Base-by-base conservation (phyloP, 1,284 basidiomycete genomes). In the Puccinia novopanici region DNA sequence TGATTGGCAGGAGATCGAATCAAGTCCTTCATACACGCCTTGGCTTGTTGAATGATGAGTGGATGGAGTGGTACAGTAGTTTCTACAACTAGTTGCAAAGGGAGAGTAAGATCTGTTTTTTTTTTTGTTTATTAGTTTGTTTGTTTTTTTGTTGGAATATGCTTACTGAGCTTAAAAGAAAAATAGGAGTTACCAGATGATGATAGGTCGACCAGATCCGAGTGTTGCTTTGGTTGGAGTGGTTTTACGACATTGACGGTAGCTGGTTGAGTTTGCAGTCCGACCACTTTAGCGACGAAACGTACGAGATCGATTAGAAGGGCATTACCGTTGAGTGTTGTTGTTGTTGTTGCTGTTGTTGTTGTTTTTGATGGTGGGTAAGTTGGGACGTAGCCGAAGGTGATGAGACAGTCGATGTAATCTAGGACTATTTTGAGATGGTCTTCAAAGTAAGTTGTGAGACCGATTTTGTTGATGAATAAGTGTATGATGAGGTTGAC, bases 1-100 rank as follows among this genome's bases (percentile, higher is more conserved):
- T 81, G 79, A 57, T 81, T 81, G 27, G 79, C 59, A 17, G 79
- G 79, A 40, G 79, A 81, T 13, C 79, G 45, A 45, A 81, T 81
- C 59, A 81, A 61, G 72, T 81, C 45, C 71, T 75, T 81, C 71
- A 81, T 81, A 37, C 61, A 75, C 27, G 45, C 24, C 71, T 81
- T 81, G 54, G 72, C 79, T n/a, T 70, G 61, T 57, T 70, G 61
- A 54, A 81, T 68, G 34, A 81, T 79, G 22, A 45, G 15, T 37
- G 76, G 70, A n/a, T 61, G 34, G 13, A 63, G 27, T 8, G 55
- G 48, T 50, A 55, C 19, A 42, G 45, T 48, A 34, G 30, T 22
- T 34, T 52, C 9, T 24, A 71, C n/a, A 2, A 59, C 17, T 19
- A 75, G 73, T 75, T 61, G 73, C 27, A 34, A 54, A 22, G 57